Conservation (phyloP, 2,329 filamentous ascomycete genomes). For the Botryotinia calthae region DNA sequence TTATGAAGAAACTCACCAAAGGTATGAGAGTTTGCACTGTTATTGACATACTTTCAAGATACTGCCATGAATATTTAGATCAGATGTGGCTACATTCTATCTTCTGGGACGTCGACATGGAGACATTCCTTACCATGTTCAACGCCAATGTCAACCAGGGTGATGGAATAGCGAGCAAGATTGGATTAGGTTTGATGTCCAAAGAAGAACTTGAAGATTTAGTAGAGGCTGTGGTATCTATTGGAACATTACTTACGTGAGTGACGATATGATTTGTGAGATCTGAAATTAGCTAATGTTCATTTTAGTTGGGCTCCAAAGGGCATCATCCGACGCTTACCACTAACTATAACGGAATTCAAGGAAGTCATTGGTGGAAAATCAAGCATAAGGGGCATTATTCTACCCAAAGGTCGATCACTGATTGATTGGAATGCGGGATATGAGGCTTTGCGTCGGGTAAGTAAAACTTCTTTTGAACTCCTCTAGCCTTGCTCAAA, state of each 20-base stretch:
- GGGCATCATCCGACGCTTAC: slow-evolving; percentile 1
- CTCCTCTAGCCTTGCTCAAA: neutral
- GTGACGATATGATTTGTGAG: neutral
- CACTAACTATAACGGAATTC: neutral
- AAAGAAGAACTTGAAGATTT: neutral
- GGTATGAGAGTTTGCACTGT: neutral
- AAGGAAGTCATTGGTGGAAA: neutral
- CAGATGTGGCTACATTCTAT: neutral
- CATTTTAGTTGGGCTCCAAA: neutral
- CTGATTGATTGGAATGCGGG: neutral
- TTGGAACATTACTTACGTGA: neutral
- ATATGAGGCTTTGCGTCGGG: neutral
- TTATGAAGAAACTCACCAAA: neutral
- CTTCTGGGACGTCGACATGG: neutral
- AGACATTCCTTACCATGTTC: neutral
- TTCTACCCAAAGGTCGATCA: neutral
- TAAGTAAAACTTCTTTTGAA: neutral
- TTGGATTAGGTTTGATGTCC: neutral
- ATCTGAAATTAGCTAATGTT: neutral
- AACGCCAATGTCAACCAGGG: neutral
- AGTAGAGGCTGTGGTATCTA: neutral
- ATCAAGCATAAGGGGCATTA: neutral
- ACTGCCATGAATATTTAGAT: neutral
- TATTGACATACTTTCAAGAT: neutral
- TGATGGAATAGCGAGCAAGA: neutral